Evolutionary conservation across 2,329 filamentous ascomycete genomes (phyloP), one percentile per base, ranked within the genome.

Genomic region (Sporothrix schenckii): DNA sequence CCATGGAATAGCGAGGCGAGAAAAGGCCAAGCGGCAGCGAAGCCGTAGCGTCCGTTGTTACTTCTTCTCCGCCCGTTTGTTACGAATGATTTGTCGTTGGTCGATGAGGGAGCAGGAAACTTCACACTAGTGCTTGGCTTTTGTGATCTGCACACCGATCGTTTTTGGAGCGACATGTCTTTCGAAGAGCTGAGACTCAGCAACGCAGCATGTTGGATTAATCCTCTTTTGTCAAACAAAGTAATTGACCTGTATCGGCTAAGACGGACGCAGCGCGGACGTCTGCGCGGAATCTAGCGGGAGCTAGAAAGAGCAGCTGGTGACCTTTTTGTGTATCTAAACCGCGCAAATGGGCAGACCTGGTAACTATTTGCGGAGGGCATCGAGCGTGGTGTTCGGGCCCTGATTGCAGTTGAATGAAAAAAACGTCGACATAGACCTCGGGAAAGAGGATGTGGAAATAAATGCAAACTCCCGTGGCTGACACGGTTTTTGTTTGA

Each of bases 11-110:
- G 11, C 14, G 19, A 24, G 56, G 56, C 56, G 56, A 53, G 58
- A 66, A 53, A 10, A 44, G n/a, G 21, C 27, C 52, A 41, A 50
- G n/a, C 65, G 52, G 49, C 41, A 49, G 41, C 60, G 41, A 63
- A 63, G 41, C 60, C 60, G 60, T 63, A 49, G 41, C 60, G 41
- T 41, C 21, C 24, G 34, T 61, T 61, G 58, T 16, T 60, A 7
- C 24, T 58, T n/a, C n/a, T 24, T 14, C 56, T 44, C 39, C 53
- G 53, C 53, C 34, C 53, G 14, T 16, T 56, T 27, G 27, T 24
- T 34, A 10, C 30, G 24, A 56, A 54, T 14, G 52, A 27, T 2
- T 1, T 21, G 24, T 13, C 24, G 24, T 30, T 54, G 11, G 24
- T 7, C 53, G 13, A 24, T 10, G 19, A 60, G 34, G 39, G 56